Conservation (phyloP, 163 green algal species). For the Prototheca wickerhamii region DNA sequence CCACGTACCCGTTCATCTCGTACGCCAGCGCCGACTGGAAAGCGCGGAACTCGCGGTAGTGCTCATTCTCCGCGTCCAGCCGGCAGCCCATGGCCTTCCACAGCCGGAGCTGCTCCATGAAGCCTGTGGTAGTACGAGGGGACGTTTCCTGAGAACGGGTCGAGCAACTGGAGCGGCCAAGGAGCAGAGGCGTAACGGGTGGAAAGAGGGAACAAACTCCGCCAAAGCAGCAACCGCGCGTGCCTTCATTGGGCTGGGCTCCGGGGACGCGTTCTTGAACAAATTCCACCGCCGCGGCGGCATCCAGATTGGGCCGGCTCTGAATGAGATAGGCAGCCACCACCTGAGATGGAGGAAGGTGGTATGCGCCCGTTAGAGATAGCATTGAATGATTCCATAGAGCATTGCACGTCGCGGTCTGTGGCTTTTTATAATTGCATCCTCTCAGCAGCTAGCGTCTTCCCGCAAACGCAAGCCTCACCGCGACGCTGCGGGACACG, state of each 20-base stretch:
- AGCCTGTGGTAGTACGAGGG: no score
- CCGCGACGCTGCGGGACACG: conserved; percentile 44
- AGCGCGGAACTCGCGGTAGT: conserved; percentile 28
- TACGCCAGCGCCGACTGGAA: conserved; percentile 16
- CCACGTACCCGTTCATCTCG: conserved; percentile 12
- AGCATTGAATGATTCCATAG: conserved; percentile 5
- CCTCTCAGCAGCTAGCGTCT: no score
- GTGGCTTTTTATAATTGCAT: no score
- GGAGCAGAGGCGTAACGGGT: not conserved
- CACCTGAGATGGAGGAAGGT: no score
- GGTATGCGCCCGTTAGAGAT: not conserved
- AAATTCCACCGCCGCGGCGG: not conserved
- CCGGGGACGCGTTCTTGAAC: conserved; percentile 7
- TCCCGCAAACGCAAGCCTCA: conserved; percentile 5
- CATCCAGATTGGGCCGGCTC: not conserved
- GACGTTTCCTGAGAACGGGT: no score
- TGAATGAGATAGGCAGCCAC: conserved; percentile 57
- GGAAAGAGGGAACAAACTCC: no score
- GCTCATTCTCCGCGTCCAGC: conserved; percentile 17
- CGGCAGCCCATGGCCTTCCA: conserved; percentile 43
- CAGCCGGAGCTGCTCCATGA: conserved; percentile 60
- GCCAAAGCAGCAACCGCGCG: no score
- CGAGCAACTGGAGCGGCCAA: not conserved
- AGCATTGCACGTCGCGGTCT: no score
- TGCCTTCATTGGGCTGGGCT: conserved; percentile 57